phyloP scores from a whole-genome alignment of 257 asterid genomes.

The Primulina tabacum region DNA sequence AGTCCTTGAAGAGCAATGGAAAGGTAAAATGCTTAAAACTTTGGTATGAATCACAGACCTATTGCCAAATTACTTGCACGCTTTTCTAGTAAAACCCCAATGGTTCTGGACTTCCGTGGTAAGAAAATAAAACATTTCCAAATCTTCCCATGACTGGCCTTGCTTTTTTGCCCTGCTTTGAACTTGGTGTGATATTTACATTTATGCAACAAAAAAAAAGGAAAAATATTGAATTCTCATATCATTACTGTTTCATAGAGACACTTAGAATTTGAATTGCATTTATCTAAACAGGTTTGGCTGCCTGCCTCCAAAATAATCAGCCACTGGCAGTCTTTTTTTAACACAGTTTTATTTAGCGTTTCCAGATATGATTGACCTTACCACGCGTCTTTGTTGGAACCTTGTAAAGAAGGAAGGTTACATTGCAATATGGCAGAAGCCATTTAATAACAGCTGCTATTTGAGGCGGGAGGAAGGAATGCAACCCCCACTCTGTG shows the following conservation, averaged over 20 bases:
- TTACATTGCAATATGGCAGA: constrained; percentile 54
- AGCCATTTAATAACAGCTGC: constrained; percentile 54
- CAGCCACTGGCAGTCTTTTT: neutral
- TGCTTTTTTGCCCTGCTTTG: neutral
- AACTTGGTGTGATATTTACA: neutral
- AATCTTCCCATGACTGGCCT: neutral
- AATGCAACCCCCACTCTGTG: constrained; percentile 43
- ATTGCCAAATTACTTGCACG: neutral
- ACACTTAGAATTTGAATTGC: neutral
- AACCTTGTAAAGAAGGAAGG: constrained; percentile 45
- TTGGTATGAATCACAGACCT: neutral
- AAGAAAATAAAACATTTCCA: neutral
- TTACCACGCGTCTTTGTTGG: constrained; percentile 52
- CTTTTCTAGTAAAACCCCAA: neutral
- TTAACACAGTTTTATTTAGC: constrained; percentile 5
- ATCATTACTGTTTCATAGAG: neutral
- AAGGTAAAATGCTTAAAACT: constrained; percentile 35
- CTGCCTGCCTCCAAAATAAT: too few species aligned
- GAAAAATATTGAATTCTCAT: too few species aligned
- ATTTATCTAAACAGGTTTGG: too few species aligned
- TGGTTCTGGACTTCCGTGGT: neutral
- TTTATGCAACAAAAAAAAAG: too few species aligned
- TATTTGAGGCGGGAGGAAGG: constrained; percentile 42
- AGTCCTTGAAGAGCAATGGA: constrained; percentile 35
- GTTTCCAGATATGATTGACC: constrained; percentile 47